A percentile compares a stretch with the other conserved stretches of the same genome.
Conservation (phyloP, 108 stramenopile genomes). For the Stephanodiscus triporus region DNA sequence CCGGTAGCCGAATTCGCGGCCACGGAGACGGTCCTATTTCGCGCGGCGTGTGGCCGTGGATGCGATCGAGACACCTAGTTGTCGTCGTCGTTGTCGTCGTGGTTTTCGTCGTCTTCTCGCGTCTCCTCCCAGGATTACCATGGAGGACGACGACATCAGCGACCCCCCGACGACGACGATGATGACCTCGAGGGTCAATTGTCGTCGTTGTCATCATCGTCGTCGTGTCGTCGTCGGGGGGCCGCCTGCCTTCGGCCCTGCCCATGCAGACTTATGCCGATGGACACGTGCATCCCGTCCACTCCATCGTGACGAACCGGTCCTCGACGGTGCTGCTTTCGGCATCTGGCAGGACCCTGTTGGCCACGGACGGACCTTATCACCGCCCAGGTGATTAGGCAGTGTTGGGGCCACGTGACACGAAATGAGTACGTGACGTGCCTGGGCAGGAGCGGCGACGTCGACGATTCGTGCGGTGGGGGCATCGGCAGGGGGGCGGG, state of each 20-base stretch:
- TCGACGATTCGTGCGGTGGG: background rate
- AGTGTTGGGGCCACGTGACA: conserved; percentile 69
- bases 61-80: no score
- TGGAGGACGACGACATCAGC: conserved; percentile 3
- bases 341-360: conserved; percentile 67
- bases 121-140: conserved; percentile 33
- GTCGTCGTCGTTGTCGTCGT: background rate
- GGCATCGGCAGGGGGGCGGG: background rate
- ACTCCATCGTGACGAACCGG: no score
- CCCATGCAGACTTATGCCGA: no score
- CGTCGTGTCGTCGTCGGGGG: background rate
- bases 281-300: no score
- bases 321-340: no score
- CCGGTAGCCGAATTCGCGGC: no score
- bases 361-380: conserved; percentile 79
- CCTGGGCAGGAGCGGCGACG: conserved; percentile 17
- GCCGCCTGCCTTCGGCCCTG: no score
- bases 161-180: background rate
- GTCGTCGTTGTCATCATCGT: no score
- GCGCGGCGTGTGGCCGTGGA: conserved; percentile 45
- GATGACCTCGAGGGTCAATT: no score
- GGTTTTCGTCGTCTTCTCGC: background rate
- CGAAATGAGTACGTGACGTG: conserved; percentile 75
- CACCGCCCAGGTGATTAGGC: conserved; percentile 58
- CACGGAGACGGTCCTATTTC: no score